Evolutionary conservation across 2,329 filamentous ascomycete species (phyloP), one percentile per base, ranked within the genome.

Genomic region (Falciphora oryzae): DNA sequence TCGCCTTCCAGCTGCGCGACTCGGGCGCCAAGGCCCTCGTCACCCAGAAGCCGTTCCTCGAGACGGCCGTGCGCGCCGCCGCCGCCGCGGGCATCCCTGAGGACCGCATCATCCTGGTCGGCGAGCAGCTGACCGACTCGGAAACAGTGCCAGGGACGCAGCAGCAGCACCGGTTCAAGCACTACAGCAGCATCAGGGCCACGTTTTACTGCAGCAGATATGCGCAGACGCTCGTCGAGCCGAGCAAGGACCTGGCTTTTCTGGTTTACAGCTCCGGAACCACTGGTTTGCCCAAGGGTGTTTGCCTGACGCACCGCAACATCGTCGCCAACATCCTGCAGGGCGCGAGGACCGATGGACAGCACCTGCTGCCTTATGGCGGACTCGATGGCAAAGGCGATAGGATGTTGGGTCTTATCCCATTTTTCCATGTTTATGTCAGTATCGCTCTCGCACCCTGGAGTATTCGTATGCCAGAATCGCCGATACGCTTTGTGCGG

Each of bases 391-490:
- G 86, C 11, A 80, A 86, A 65, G 84, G 87, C 0, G 93, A 97
- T 73, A 86, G 84, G 66, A 79, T 95, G 35, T 76, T 97, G 8
- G 91, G 90, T 1, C 89, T 96, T 65, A 76, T 97, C 14, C 93
- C 93, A 0, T 95, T 97, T 75, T 97, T 93, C 77, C 93, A 97
- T 73, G 93, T 96, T 67, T 97, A 96, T 72, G 92, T 90, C 76
- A 69, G 85, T 72, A 7, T 38, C 57, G 5, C n/a, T 14, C 8
- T 14, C 44, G 6, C 18, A 22, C 27, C 57, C 27, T 22, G 22
- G 25, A 8, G 6, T 32, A 8, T 32, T 32, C 32, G 32, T 13
- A 32, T 32, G 32, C 32, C 32, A 32, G 29, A 29, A 29, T 29
- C 29, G 29, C 29, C 6, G 29, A 6, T 29, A 29, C 29, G 6